Evolutionary conservation across 805 yeast species (phyloP), one percentile per base, ranked within the genome.

Genomic region (Wickerhamomyces hampshirensis): DNA sequence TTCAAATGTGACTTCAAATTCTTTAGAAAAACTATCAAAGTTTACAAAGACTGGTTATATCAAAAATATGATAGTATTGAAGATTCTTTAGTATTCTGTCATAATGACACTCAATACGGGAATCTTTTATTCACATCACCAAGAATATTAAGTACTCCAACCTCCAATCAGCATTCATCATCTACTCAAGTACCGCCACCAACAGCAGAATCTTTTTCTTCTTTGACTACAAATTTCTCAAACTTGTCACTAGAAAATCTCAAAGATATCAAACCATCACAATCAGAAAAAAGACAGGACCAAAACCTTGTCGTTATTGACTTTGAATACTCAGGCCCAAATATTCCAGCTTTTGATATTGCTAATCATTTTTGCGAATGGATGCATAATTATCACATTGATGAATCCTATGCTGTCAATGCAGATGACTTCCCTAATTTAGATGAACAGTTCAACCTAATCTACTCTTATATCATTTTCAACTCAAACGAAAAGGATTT

Each of bases 91-190:
- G 87, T 76, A 11, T 93, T 93, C 55, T 87, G 96, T 50, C 98
- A 93, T 61, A 93, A 93, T 55, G 98, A 91, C 60, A 84, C 98
- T 1, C 98, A 93, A 59, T 91, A 93, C 57, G 98, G 98, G 23
- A 93, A 93, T 55, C 68, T 93, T 44, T 66, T 93, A 38, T 75
- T 91, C 40, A 44, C 56, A 18, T 58, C 66, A 5, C 38, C 37
- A 31, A 30, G 27, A n/a, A 75, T 73, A 3, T 79, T 84, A 29
- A 37, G 34, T 16, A 67, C 56, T 30, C 71, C 70, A 40, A 21
- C 17, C 38, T 11, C 14, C 36, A 5, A 17, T 36, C 24, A 11
- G 23, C 18, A 17, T 28, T 10, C 39, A 23, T 17, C 18, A 15
- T 14, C 32, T 3, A 19, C 34, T 12, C 24, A 17, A 16, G 12